phyloP scores from a whole-genome alignment of 768 basidiomycete genomes.

The Lactarius sanguifluus region DNA sequence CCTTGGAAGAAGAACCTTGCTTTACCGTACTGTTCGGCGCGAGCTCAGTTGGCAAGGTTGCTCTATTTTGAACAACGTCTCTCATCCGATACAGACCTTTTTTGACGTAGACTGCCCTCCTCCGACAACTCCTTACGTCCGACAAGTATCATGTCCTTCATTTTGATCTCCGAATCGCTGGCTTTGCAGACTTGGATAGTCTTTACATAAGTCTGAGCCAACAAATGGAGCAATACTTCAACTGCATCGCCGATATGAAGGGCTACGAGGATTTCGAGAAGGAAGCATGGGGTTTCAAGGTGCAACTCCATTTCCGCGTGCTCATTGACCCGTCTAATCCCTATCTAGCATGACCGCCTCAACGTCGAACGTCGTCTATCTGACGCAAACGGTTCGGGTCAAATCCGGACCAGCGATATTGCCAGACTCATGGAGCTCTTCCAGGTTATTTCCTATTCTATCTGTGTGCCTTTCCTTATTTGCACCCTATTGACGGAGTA shows the following conservation, averaged over 20 bases:
- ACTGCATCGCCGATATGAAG: constrained; percentile 53
- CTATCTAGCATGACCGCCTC: constrained; percentile 66
- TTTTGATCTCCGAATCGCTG: constrained; percentile 81
- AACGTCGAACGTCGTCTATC: constrained; percentile 63
- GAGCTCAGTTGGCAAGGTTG: constrained; percentile 77
- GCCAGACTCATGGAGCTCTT: constrained; percentile 84
- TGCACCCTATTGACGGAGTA: constrained; percentile 20
- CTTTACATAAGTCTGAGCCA: constrained; percentile 74
- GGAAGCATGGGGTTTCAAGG: constrained; percentile 80
- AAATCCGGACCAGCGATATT: constrained; percentile 73
- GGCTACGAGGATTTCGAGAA: constrained; percentile 74
- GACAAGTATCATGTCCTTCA: constrained; percentile 76
- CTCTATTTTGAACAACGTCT: no score
- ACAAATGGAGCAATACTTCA: constrained; percentile 82
- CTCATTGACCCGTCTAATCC: constrained; percentile 17
- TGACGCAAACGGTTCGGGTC: constrained; percentile 45
- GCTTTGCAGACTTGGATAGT: constrained; percentile 78
- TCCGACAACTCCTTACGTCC: constrained; percentile 71
- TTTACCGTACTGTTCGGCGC: constrained; percentile 82
- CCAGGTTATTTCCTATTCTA: constrained; percentile 47
- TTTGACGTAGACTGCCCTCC: constrained; percentile 60
- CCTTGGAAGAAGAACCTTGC: constrained; percentile 67
- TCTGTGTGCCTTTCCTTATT: not conserved
- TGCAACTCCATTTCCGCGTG: constrained; percentile 32
- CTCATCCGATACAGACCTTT: constrained; percentile 5